Base-by-base conservation (phyloP, 139 green algal genomes). In the Chlamydomonas asymmetrica region DNA sequence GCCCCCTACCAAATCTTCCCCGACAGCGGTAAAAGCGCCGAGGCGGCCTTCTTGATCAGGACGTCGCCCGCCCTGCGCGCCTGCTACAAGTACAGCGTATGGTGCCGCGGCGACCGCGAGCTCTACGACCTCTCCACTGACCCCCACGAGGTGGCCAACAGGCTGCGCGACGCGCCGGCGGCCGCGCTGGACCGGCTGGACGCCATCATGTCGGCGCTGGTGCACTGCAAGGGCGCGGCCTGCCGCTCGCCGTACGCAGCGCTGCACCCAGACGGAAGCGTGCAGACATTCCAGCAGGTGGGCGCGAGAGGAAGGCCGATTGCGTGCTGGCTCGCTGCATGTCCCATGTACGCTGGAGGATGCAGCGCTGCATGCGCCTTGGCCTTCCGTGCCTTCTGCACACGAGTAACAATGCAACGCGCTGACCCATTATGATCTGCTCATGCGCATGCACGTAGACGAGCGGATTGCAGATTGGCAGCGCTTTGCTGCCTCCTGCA, bases 181-280 rank as follows among this genome's bases (percentile, higher is more conserved):
- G 40, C 57, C 10, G 2, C 62, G 0, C 0, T 76, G 57, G 57
- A 69, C 57, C 70, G 70, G 1, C 13, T 76, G 3, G 70, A 76
- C 31, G 70, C 8, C 20, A 31, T 67, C 8, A 3, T 76, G 56
- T 67, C 70, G 31, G 57, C 41, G 18, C 70, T 67, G 40, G 57
- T 39, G 4, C 59, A 67, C 40, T 76, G 70, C 70, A 67, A 9
- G 16, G 70, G 70, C 29, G 8, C 29, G 39, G 27, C 40, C 40
- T 76, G 70, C 70, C 59, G 32, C 40, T 45, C 5, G 39, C 70
- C 70, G 39, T 76, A 76, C 70, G 20, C 9, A 38, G 22, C 61
- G 20, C 70, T 76, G 29, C 70, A 76, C 57, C 40, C 56, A 16
- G 59, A 41, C 2, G 16, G 4, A 4, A 23, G 27, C 56, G 70